These are phyloP conservation scores for Trypethelium eluteriae DNA, from an alignment of 495 filamentous ascomycete genomes.

Conservation along the genomic window DNA sequence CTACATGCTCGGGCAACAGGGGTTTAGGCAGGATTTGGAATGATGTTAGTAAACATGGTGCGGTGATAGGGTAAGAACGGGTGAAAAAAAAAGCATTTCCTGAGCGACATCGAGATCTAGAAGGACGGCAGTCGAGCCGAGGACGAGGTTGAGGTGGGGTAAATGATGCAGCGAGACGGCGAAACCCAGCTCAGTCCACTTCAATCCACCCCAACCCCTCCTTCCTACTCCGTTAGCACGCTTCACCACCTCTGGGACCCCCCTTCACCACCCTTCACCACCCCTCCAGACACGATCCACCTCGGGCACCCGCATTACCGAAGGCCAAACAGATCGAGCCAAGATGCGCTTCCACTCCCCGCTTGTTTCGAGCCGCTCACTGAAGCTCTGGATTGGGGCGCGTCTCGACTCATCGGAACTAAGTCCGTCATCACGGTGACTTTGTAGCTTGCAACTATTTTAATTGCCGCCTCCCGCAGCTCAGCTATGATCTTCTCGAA, in stretches of 20 bases:
- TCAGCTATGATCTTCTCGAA: not conserved
- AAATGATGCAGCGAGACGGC: not conserved
- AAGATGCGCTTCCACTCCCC: not conserved
- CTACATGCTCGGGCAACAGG: not conserved
- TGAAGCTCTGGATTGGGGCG: too few species aligned
- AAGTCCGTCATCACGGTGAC: too few species aligned
- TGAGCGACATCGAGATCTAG: not conserved
- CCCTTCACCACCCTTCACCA: not conserved
- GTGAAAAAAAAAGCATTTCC: not conserved
- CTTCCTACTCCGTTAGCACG: too few species aligned
- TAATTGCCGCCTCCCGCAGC: not conserved
- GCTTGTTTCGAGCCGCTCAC: not conserved
- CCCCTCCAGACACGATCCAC: not conserved
- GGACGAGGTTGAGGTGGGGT: not conserved
- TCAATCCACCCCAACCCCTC: too few species aligned
- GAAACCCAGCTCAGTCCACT: not conserved
- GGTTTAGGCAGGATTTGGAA: conserved; percentile 2
- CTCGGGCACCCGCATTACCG: not conserved
- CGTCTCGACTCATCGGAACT: too few species aligned
- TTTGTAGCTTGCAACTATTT: not conserved
- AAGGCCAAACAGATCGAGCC: not conserved
- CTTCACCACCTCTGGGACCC: too few species aligned
- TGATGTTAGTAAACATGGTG: not conserved
- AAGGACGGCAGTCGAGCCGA: not conserved
- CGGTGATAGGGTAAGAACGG: not conserved